Evolutionary conservation across 2,329 filamentous ascomycete species (phyloP).

Genomic region (Colletotrichum musicola): DNA sequence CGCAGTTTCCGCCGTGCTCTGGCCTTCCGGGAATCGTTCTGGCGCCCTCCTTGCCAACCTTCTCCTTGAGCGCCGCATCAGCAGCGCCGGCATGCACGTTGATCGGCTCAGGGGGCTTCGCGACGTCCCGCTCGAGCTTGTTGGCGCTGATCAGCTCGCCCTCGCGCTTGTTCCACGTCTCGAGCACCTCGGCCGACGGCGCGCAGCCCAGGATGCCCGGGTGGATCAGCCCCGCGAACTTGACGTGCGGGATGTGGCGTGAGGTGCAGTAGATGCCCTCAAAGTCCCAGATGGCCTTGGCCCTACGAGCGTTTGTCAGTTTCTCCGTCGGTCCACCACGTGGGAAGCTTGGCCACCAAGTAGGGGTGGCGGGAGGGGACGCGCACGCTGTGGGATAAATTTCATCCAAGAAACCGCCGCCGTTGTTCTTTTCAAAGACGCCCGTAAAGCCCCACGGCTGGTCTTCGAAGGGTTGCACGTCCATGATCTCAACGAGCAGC

Average conservation of each 20-base stretch:
- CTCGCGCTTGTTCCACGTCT: conserved; percentile 87
- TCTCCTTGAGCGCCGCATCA: conserved; percentile 68
- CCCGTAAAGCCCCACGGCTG: conserved; percentile 93
- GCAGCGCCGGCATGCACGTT: conserved; percentile 81
- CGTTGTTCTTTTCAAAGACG: conserved; percentile 83
- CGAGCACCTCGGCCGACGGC: conserved; percentile 81
- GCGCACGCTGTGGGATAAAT: conserved; percentile 84
- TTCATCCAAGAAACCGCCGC: conserved; percentile 90
- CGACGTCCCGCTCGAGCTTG: conserved; percentile 77
- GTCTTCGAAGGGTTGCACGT: conserved; percentile 89
- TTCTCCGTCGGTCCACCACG: background rate
- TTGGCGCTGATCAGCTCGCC: conserved; percentile 80
- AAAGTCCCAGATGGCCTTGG: conserved; percentile 72
- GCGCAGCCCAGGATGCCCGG: conserved; percentile 93
- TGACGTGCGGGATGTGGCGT: conserved; percentile 87
- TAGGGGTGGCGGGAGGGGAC: background rate
- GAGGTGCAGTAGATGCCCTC: conserved; percentile 79
- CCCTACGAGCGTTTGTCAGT: conserved; percentile 43
- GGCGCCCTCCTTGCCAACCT: conserved; percentile 82
- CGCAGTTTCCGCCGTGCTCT: conserved; percentile 91
- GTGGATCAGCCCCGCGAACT: conserved; percentile 90
- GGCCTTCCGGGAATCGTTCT: conserved; percentile 87
- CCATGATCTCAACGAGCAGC: conserved; percentile 89
- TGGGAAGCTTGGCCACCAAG: too few relatives aligned
- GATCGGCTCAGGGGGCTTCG: conserved; percentile 78